These are phyloP conservation scores for Stereocaulon alpinum DNA, from an alignment of 495 filamentous ascomycete species.

Conservation along the genomic window DNA sequence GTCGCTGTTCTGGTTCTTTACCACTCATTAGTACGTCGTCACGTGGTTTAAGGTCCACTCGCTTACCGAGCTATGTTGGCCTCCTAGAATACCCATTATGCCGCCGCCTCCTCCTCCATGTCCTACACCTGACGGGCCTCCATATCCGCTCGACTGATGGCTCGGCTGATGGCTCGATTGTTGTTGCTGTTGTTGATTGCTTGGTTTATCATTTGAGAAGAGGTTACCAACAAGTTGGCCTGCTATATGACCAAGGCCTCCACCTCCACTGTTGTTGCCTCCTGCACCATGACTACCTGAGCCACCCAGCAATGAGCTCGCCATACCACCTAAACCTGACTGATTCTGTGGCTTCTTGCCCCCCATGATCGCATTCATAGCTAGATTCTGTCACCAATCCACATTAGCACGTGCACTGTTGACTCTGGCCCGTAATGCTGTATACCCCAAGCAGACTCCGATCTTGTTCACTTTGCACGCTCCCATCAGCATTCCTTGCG, in stretches of 20 bases:
- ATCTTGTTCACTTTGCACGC: slow-evolving; percentile 14
- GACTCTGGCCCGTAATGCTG: background rate
- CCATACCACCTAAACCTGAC: slow-evolving; percentile 27
- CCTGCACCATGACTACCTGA: slow-evolving; percentile 20
- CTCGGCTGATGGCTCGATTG: slow-evolving; percentile 20
- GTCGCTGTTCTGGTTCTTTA: slow-evolving; percentile 22
- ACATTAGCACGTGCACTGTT: background rate
- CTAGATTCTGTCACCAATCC: slow-evolving; percentile 25
- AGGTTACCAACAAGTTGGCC: slow-evolving; percentile 31
- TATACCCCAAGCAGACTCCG: slow-evolving; percentile 20
- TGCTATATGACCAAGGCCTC: slow-evolving; percentile 23
- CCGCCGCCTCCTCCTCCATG: slow-evolving; percentile 12
- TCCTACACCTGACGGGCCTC: slow-evolving; percentile 17
- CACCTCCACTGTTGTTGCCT: slow-evolving; percentile 17
- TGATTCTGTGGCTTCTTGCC: slow-evolving; percentile 28
- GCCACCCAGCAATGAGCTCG: slow-evolving; percentile 32
- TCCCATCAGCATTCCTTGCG: slow-evolving; percentile 8
- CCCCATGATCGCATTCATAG: slow-evolving; percentile 30
- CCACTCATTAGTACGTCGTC: slow-evolving; percentile 1
- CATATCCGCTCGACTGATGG: slow-evolving; percentile 19
- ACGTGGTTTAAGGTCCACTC: background rate
- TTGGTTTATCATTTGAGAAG: slow-evolving; percentile 29
- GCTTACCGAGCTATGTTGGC: slow-evolving; percentile 27
- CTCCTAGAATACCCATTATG: slow-evolving; percentile 22
- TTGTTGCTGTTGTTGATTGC: slow-evolving; percentile 24